Percentiles rank a stretch among this genome's conserved stretches.
These are phyloP conservation scores for Termitomyces sp. DNA, from an alignment of 768 basidiomycete genomes.

Conservation along the genomic window DNA sequence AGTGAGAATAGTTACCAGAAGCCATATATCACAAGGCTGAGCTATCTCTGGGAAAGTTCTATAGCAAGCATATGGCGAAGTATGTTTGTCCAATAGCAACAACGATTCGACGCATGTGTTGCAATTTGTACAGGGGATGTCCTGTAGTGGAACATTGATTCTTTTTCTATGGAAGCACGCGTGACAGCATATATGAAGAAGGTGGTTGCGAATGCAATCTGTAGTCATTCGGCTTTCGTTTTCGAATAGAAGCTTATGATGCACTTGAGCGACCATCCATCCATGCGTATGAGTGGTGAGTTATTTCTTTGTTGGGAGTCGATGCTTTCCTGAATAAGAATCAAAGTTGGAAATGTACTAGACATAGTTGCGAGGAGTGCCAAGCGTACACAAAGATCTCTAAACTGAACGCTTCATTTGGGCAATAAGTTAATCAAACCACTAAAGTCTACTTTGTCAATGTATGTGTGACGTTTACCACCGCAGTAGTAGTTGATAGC, in stretches of 20 bases:
- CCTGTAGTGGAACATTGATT: background rate
- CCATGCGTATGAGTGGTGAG: too few species aligned
- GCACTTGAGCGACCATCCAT: background rate
- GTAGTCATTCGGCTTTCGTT: background rate
- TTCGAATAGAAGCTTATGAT: background rate
- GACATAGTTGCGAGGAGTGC: background rate
- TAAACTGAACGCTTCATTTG: background rate
- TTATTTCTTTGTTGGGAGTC: background rate
- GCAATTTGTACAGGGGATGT: background rate
- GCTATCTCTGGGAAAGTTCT: background rate
- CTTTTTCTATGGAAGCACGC: background rate
- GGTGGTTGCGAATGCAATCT: background rate
- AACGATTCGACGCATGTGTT: background rate
- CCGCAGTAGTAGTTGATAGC: background rate
- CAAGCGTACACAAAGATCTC: background rate
- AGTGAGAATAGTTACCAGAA: background rate
- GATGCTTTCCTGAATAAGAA: background rate
- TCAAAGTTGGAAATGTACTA: background rate
- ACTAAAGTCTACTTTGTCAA: background rate
- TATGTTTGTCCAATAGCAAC: background rate
- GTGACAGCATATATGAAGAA: background rate
- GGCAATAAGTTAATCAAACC: background rate
- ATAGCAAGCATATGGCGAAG: conserved; percentile 3
- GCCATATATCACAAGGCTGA: background rate
- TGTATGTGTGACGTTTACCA: background rate